Evolutionary conservation across 73 alveolate species (phyloP).

Genomic region (Paramecium sexaurelia): DNA sequence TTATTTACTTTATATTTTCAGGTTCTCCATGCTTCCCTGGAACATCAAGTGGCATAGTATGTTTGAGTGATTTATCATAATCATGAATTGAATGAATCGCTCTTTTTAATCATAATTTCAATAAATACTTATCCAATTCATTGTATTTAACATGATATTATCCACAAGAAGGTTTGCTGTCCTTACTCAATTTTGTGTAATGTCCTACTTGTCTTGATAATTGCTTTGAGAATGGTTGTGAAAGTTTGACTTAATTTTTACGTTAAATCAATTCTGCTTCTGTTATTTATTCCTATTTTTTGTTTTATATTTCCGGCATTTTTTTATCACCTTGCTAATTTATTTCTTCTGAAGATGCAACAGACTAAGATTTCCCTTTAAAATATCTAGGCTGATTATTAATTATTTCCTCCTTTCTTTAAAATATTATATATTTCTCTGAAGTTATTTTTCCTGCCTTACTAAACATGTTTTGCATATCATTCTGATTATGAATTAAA

Average conservation of each 20-base stretch:
- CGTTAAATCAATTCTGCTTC: slow-evolving; percentile 23
- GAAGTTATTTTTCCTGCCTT: slow-evolving; percentile 69
- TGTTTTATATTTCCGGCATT: slow-evolving; percentile 2
- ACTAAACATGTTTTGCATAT: slow-evolving; percentile 55
- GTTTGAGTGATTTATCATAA: slow-evolving; percentile 14
- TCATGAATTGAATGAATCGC: background rate
- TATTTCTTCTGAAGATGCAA: background rate
- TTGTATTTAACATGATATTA: slow-evolving; percentile 64
- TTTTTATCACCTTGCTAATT: background rate
- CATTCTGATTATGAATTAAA: slow-evolving; percentile 40
- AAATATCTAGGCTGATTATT: slow-evolving; percentile 18
- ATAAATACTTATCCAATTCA: slow-evolving; percentile 57
- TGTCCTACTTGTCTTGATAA: slow-evolving; percentile 18
- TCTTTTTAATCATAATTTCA: background rate
- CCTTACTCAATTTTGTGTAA: slow-evolving; percentile 31
- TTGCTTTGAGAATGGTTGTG: slow-evolving; percentile 15
- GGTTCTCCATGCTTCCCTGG: slow-evolving; percentile 22
- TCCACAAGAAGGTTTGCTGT: slow-evolving; percentile 56
- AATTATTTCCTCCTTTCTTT: slow-evolving; percentile 61
- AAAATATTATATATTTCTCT: slow-evolving; percentile 64
- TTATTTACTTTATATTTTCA: background rate
- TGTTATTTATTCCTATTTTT: background rate
- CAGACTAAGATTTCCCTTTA: background rate
- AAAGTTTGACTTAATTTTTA: background rate
- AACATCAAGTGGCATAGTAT: background rate